phyloP scores from a whole-genome alignment of 495 filamentous ascomycete genomes.

The Penicillium maclennaniae region DNA sequence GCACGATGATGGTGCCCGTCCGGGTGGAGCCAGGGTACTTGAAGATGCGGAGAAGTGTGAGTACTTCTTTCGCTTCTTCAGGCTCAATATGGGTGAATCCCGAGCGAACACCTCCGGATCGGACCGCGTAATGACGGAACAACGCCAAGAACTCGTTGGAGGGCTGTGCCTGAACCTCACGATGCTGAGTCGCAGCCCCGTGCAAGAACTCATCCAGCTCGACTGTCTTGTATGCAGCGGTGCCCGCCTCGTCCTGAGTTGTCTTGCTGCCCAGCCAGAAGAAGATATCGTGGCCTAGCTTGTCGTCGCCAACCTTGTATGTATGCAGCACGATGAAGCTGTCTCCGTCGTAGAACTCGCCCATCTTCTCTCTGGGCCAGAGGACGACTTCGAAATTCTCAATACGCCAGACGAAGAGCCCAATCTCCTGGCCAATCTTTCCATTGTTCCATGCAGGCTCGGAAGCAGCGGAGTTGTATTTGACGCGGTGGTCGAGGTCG shows the following conservation, averaged over 20 bases:
- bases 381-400: conserved; percentile 57
- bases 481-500: conserved; percentile 58
- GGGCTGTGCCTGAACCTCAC: conserved; percentile 52
- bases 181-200: conserved; percentile 55
- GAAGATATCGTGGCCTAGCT: conserved; percentile 54
- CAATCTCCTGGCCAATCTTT: conserved; percentile 41
- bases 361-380: conserved; percentile 51
- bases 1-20: conserved; percentile 48
- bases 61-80: conserved; percentile 35
- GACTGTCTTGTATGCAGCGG: conserved; percentile 63
- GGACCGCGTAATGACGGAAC: conserved; percentile 53
- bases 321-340: conserved; percentile 60
- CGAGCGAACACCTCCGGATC: conserved; percentile 54
- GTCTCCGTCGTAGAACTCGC: conserved; percentile 59
- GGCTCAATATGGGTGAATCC: conserved; percentile 58
- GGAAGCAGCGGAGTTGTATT: conserved; percentile 55
- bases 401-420: conserved; percentile 57
- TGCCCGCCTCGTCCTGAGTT: conserved; percentile 59
- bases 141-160: conserved; percentile 54
- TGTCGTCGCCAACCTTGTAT: conserved; percentile 47
- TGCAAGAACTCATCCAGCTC: conserved; percentile 61
- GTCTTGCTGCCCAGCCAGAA: conserved; percentile 60
- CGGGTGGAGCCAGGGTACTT: conserved; percentile 45
- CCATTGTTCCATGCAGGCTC: conserved; percentile 61
- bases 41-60: conserved; percentile 54